Evolutionary conservation across 768 basidiomycete species (phyloP).

Genomic region (Trametes villosa): DNA sequence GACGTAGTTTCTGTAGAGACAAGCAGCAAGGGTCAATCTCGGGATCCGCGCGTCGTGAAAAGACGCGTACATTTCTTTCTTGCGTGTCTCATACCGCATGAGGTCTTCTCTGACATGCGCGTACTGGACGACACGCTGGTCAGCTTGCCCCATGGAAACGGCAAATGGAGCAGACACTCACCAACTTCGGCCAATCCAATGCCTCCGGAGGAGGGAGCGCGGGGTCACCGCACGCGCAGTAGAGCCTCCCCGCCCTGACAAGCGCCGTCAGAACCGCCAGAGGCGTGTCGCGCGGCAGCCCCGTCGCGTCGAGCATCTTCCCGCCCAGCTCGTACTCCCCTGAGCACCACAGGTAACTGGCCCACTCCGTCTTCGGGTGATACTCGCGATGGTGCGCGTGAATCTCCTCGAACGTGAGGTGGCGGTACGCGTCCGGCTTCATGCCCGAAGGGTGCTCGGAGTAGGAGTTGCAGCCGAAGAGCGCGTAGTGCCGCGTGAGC

Average conservation of each 20-base stretch:
- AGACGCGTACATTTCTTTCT: no score
- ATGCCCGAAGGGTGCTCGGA: no score
- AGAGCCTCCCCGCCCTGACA: neutral
- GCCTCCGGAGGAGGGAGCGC: neutral
- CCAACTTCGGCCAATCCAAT: neutral
- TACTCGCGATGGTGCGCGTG: conserved; percentile 1
- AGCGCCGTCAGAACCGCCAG: neutral
- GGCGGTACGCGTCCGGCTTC: neutral
- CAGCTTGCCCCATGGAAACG: neutral
- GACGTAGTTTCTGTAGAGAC: no score
- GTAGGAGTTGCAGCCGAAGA: neutral
- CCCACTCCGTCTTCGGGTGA: neutral
- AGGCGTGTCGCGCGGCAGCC: neutral
- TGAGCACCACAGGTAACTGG: no score
- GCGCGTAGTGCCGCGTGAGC: neutral
- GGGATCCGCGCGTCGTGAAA: no score
- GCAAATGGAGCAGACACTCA: neutral
- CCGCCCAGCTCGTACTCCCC: neutral
- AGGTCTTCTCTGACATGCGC: neutral
- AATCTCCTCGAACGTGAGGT: neutral
- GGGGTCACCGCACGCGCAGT: conserved; percentile 4
- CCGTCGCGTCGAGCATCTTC: neutral
- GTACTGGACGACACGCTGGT: no score
- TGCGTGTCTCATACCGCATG: neutral
- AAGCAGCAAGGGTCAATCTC: no score